Evolutionary conservation across 2,329 filamentous ascomycete species (phyloP), one percentile per base, ranked within the genome.

Genomic region (Pseudopithomyces maydicus): DNA sequence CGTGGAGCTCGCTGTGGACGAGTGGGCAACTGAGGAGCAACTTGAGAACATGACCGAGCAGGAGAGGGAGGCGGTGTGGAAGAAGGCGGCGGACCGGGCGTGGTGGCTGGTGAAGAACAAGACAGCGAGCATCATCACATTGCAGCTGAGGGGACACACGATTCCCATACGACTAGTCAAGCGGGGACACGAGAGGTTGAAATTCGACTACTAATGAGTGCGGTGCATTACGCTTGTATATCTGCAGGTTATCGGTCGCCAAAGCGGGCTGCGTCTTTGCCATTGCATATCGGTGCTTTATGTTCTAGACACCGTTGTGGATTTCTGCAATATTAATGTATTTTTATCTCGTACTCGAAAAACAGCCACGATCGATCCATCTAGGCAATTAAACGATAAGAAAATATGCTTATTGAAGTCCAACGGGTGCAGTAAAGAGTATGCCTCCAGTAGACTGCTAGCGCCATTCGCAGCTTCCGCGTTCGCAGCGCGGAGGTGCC

Each of bases 121-220:
- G 14, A 79, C 89, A 64, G 81, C 78, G 26, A 84, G 84, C n/a
- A 75, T 90, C 55, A 81, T 94, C 58, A 92, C 90, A 57, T 78
- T 94, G 63, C 90, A 91, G 77, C 79, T 94, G 74, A 81, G 74
- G 38, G 72, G 86, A 29, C 78, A 79, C 6, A 79, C 83, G 53
- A 85, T 94, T 33, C 88, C 88, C 0, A 78, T 94, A 39, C 78
- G 89, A 61, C 75, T 94, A 62, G 88, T 91, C 10, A 85, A 78
- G 77, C 85, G 88, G 63, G 90, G 90, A 0, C 76, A 84, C 61
- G 91, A 93, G 80, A 83, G 83, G 67, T 92, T 93, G 76, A 63
- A 63, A 57, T 74, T 67, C 63, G 64, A 69, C 33, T 67, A 66
- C 26, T 55, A 20, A 44, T n/a, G n/a, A n/a, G n/a, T n/a, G n/a